Base-by-base conservation (phyloP, 805 yeast species). In the Zygosaccharomyces pseudorouxii region DNA sequence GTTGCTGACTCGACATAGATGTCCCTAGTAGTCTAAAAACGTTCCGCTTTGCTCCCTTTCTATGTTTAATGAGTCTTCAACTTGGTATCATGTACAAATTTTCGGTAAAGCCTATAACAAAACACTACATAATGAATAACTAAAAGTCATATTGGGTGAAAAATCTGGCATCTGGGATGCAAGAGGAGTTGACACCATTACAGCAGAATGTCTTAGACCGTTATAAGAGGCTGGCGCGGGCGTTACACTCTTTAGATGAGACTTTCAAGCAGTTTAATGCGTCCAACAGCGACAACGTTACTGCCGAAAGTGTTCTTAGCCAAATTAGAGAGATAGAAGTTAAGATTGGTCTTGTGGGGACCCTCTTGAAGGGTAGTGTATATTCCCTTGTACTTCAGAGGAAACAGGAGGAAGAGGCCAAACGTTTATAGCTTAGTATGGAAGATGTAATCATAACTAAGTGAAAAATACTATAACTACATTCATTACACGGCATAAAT, bases 301-400 rank as follows among this genome's bases (percentile, higher is more conserved):
- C 61, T 12, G 63, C 63, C 11, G 69, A 66, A 12, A 71, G 72
- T 42, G 64, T 77, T 18, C 55, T 75, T 20, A 79, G 76, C 30
- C 77, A 78, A 52, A 63, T 84, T 54, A 71, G 88, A 25, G 76
- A 72, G 20, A 72, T 84, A 45, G 90, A 84, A 56, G 72, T 78
- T 52, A 82, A 82, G 54, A 71, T 81, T 10, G 82, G 84, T 1
- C 64, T 83, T 45, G 84, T 84, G 3, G 80, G 81, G 44, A 83
- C 89, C 0, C 63, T 82, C 38, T 75, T 84, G 64, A 81, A 82
- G 54, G 83, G 86, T 4, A 84, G 89, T 3, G 87, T 84, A 3
- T 84, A 84, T 59, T 77, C 83, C 14, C 68, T 84, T 45, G 77
- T 81, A 48, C 60, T 81, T 35, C 82, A 80, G 55, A 74, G 75